phyloP scores from a whole-genome alignment of 129 eudicot genomes.

The carrot (Daucus carota) region DNA sequence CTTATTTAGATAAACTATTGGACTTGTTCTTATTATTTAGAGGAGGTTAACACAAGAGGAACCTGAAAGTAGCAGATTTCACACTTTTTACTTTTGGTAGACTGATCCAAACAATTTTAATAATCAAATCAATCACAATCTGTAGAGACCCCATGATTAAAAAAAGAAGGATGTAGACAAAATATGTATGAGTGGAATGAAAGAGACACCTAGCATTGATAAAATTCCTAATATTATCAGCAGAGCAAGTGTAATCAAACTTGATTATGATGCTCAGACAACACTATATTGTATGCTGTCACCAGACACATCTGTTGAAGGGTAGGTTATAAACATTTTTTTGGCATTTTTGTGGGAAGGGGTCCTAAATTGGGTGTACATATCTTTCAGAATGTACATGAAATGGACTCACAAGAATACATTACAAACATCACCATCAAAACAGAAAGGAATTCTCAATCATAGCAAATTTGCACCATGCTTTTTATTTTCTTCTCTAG shows the following conservation, averaged over 20 bases:
- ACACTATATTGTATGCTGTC: neutral
- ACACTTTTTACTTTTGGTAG: neutral
- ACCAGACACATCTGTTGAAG: neutral
- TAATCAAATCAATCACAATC: neutral
- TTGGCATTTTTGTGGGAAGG: neutral
- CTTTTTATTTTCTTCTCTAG: neutral
- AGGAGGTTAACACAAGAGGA: neutral
- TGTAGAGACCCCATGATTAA: neutral
- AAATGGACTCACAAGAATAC: neutral
- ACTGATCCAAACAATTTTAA: neutral
- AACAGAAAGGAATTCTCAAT: neutral
- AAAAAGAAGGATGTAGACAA: neutral
- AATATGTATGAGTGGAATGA: neutral
- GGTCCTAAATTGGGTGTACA: neutral
- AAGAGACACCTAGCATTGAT: neutral
- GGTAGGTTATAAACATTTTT: neutral
- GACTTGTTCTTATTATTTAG: too few species aligned
- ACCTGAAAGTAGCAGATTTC: neutral
- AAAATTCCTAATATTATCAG: neutral
- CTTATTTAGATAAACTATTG: too few species aligned
- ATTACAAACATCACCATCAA: conserved; percentile 1
- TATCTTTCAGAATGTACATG: neutral
- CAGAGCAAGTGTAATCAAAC: neutral
- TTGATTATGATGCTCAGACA: neutral
- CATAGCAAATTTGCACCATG: neutral